These are phyloP conservation scores for Hamiltosporidium magnivora DNA, from an alignment of 371 early-diverging fungal genomes.

Conservation along the genomic window DNA sequence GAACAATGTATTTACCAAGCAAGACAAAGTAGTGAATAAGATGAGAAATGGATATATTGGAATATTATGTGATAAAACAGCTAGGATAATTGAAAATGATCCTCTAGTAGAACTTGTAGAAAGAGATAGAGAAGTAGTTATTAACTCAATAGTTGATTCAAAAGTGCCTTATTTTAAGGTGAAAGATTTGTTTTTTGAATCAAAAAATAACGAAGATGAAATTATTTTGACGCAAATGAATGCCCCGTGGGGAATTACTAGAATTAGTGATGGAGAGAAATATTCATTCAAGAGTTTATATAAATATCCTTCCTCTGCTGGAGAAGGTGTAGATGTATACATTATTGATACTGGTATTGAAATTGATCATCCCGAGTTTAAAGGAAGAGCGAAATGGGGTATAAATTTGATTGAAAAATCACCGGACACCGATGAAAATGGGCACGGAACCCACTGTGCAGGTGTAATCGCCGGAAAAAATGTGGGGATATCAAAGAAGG, in stretches of 20 bases:
- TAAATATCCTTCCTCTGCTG: constrained; percentile 32
- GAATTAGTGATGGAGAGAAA: background rate
- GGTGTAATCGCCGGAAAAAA: constrained; percentile 61
- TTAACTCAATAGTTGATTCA: background rate
- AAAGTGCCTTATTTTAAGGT: background rate
- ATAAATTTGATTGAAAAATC: constrained; percentile 38
- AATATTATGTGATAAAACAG: constrained; percentile 17
- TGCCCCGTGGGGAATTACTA: constrained; percentile 1
- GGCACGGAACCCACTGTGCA: constrained; percentile 65
- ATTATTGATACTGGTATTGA: constrained; percentile 58
- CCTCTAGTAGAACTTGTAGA: constrained; percentile 18
- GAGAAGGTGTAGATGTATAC: constrained; percentile 55
- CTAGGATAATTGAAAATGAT: constrained; percentile 17
- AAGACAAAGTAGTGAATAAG: constrained; percentile 17
- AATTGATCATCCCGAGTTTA: constrained; percentile 55
- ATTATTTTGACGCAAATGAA: background rate
- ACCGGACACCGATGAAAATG: constrained; percentile 54
- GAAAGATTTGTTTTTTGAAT: background rate
- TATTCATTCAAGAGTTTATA: constrained; percentile 4
- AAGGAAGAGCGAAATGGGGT: constrained; percentile 42
- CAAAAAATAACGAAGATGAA: background rate
- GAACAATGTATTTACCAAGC: background rate
- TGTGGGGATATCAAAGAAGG: constrained; percentile 63
- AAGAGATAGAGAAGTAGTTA: constrained; percentile 5
- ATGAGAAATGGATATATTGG: constrained; percentile 25